phyloP scores from a whole-genome alignment of 129 eudicot species.

The Lactuca saligna region DNA sequence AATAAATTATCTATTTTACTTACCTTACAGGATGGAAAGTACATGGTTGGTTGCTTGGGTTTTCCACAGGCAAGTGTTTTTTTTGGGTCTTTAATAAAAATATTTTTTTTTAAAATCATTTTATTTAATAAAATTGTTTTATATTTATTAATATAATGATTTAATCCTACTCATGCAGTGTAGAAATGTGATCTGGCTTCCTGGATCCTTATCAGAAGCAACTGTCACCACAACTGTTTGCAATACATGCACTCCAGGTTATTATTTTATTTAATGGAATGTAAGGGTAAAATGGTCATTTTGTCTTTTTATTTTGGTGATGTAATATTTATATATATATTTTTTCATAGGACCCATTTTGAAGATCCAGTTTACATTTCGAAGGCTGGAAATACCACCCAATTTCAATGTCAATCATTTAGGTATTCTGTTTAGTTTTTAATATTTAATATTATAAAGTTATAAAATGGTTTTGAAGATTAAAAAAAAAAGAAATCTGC shows the following conservation, averaged over 20 bases:
- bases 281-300: too few relatives aligned
- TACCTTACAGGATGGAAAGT: constrained; percentile 89
- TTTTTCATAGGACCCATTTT: constrained; percentile 66
- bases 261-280: not conserved
- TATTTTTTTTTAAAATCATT: not conserved
- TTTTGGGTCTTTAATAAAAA: too few relatives aligned
- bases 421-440: constrained; percentile 42
- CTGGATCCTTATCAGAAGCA: constrained; percentile 84
- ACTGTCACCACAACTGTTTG: constrained; percentile 69
- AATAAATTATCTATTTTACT: not conserved
- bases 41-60: constrained; percentile 94
- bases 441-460: too few relatives aligned
- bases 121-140: constrained; percentile 5
- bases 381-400: constrained; percentile 90
- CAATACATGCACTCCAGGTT: constrained; percentile 85
- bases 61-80: constrained; percentile 70
- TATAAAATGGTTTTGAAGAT: too few relatives aligned
- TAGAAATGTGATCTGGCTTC: constrained; percentile 92
- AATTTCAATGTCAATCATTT: constrained; percentile 67
- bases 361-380: constrained; percentile 87
- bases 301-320: not conserved
- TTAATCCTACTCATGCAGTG: constrained; percentile 53
- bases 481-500: too few relatives aligned
- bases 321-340: not conserved
- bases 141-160: not conserved